Evolutionary conservation across 2,329 filamentous ascomycete species (phyloP), one percentile per base, ranked within the genome.

Genomic region (Orbilia quercus): DNA sequence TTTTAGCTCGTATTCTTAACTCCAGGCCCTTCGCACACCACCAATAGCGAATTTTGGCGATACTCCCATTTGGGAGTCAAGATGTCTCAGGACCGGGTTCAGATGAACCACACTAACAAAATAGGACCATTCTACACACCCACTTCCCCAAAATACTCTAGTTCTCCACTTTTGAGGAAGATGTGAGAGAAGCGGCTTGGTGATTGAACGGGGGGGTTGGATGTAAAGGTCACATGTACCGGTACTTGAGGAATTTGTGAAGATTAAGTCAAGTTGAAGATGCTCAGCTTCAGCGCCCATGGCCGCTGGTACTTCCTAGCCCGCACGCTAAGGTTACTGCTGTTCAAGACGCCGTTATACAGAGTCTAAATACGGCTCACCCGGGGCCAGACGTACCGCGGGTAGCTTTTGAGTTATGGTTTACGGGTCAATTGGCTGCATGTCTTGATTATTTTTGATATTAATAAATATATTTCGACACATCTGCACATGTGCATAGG

Each of bases 21-120:
- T 31, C 28, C 28, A 31, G n/a, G 9, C 28, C 28, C 28, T 9
- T 31, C 4, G 28, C 4, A 31, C 9, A 4, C 47, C 16, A 55
- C 65, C 65, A 70, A 70, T 70, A 50, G 57, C 57, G 28, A 34
- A 62, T 63, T 63, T 63, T 70, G 48, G 57, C 48, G 54, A 63
- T 40, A 45, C 28, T 42, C 48, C 64, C 18, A 42, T 40, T 53
- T 53, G 55, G 48, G 42, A 47, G 47, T 55, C 44, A 28, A 70
- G 47, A 48, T 72, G 67, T 72, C 67, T 72, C 59, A 72, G 67
- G 47, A 72, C 67, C 38, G 28, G 67, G 67, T 65, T 72, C 36
- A 25, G 25, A 42, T 20, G 59, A 57, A 42, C 59, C 59, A 63
- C 66, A 72, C 67, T 65, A 65, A 58, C 48, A 44, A 5, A 57